Evolutionary conservation across 2,329 filamentous ascomycete species (phyloP).

Genomic region (Xylaria sp.): DNA sequence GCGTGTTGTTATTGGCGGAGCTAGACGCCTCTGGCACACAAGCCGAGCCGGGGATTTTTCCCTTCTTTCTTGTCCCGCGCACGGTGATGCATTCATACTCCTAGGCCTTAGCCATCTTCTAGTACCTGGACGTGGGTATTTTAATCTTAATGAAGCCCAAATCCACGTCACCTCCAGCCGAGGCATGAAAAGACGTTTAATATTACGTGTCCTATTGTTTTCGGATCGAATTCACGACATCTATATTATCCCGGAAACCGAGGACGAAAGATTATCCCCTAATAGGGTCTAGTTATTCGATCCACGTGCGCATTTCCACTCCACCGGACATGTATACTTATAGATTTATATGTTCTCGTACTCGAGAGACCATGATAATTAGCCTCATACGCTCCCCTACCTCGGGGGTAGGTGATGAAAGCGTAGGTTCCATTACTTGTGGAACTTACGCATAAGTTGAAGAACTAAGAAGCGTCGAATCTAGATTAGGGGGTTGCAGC

Average conservation of each 20-base stretch:
- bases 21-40: not conserved
- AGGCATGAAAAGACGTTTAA: not conserved
- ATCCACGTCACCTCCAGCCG: not conserved
- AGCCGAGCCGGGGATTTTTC: not conserved
- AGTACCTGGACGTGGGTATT: not conserved
- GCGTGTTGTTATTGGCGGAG: not conserved
- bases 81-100: not conserved
- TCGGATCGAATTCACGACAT: not conserved
- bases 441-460: not conserved
- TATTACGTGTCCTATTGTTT: not conserved
- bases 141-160: not conserved
- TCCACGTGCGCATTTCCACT: not conserved
- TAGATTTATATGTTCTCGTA: not conserved
- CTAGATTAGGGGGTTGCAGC: not conserved
- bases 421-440: not conserved
- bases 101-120: not conserved
- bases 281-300: not conserved
- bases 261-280: not conserved
- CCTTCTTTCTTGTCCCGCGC: not conserved
- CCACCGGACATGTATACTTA: not conserved
- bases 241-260: not conserved
- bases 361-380: not conserved
- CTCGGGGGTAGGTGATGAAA: not conserved
- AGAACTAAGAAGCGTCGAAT: constrained; percentile 10
- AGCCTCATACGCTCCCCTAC: not conserved